Evolutionary conservation across 2,329 filamentous ascomycete genomes (phyloP), one percentile per base, ranked within the genome.

Genomic region (Fonsecaea pedrosoi): DNA sequence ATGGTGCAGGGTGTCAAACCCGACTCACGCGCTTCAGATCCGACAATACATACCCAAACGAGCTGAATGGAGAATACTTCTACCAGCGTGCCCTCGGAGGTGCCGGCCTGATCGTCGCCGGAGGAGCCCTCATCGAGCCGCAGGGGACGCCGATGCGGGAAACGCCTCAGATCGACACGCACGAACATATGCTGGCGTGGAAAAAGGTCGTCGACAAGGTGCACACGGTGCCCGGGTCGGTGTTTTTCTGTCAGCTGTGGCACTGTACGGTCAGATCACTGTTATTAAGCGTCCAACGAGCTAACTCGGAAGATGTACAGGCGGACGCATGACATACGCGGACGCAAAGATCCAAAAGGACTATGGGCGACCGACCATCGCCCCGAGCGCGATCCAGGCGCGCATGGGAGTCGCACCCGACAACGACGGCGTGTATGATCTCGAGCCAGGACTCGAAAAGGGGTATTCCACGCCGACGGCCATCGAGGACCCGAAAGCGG

Each of bases 241-340:
- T 60, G 12, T 60, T 60, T 21, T 60, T 45, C 57, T 60, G 57
- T 18, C 57, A 60, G n/a, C 38, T 60, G 12, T 60, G 57, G 57
- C 57, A 60, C n/a, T 60, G 57, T 60, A 42, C 25, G 57, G 21
- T 13, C 4, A 25, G 25, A 25, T 25, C 25, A 25, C 25, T 25
- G 25, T 25, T 25, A 25, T 25, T 25, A 25, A 25, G 25, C 25
- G 25, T 25, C 25, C 2, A 25, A 25, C 25, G 25, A 25, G 25
- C 25, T 25, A 25, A 25, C 25, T 25, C 3, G 25, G 25, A 25
- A 25, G 45, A 50, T 12, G 9, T 25, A 25, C 25, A 60, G 57
- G 57, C 13, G 57, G 57, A 1, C 57, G 57, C 6, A 60, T 60
- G 57, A 60, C 57, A 4, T 60, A 60, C 21, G n/a, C 18, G 12